These are phyloP conservation scores for Turnera subulata DNA, from an alignment of 345 rosid genomes.

Conservation along the genomic window DNA sequence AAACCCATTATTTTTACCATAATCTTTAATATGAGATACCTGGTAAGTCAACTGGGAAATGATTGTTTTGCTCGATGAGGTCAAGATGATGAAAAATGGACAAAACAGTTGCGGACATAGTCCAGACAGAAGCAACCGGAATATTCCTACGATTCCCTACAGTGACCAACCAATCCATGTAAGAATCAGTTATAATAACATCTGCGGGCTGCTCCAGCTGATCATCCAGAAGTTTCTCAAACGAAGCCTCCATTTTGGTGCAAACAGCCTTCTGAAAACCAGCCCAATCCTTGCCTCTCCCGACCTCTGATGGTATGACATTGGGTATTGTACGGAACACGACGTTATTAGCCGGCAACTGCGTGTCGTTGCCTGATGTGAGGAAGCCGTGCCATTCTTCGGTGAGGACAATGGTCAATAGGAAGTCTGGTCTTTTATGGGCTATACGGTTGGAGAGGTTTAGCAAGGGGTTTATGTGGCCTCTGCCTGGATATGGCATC, in stretches of 20 bases:
- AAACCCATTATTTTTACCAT: too few relatives aligned
- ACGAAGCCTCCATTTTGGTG: constrained; percentile 18
- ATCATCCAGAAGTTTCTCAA: constrained; percentile 18
- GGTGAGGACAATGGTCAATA: constrained; percentile 15
- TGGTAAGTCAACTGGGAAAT: constrained; percentile 9
- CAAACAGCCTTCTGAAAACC: constrained; percentile 17
- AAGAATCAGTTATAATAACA: constrained; percentile 13
- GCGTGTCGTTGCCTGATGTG: background rate
- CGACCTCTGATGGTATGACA: constrained; percentile 23
- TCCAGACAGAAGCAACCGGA: constrained; percentile 25
- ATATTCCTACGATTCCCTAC: constrained; percentile 16
- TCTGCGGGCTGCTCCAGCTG: background rate
- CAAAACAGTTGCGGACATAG: constrained; percentile 19
- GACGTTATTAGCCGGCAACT: constrained; percentile 10
- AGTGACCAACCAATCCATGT: constrained; percentile 13
- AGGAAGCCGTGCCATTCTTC: constrained; percentile 19
- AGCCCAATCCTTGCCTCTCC: constrained; percentile 8
- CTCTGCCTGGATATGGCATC: constrained; percentile 18
- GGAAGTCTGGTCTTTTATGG: constrained; percentile 3
- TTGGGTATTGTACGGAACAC: constrained; percentile 15
- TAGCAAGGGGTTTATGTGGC: constrained; percentile 24
- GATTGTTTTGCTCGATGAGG: constrained; percentile 11
- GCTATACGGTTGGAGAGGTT: constrained; percentile 13
- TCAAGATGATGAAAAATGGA: constrained; percentile 15
- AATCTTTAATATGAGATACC: constrained; percentile 4